These are phyloP conservation scores for Lactarius akahatsu DNA, from an alignment of 768 basidiomycete species.

Conservation along the genomic window DNA sequence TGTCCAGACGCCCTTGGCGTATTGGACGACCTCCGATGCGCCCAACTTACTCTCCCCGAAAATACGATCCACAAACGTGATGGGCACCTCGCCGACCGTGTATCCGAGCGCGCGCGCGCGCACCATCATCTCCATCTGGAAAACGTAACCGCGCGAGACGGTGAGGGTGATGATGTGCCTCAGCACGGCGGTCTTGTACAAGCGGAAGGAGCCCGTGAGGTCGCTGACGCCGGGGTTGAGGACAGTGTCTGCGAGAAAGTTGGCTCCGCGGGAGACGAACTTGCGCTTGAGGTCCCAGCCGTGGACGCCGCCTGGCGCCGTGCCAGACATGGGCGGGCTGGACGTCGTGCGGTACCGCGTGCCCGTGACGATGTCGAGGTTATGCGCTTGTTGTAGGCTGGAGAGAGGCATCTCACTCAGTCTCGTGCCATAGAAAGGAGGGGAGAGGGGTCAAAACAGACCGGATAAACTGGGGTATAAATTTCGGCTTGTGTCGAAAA, in stretches of 20 bases:
- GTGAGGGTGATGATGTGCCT: slow-evolving; percentile 82
- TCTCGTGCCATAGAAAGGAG: neutral
- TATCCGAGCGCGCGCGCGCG: slow-evolving; percentile 82
- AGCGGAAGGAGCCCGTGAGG: slow-evolving; percentile 84
- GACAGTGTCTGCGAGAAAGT: slow-evolving; percentile 85
- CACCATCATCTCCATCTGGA: slow-evolving; percentile 99
- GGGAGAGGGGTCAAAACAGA: slow-evolving; percentile 33
- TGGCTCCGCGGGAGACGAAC: slow-evolving; percentile 83
- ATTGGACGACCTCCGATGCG: slow-evolving; percentile 83
- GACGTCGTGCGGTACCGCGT: slow-evolving; percentile 76
- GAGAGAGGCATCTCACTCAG: slow-evolving; percentile 13
- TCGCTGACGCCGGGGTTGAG: slow-evolving; percentile 86
- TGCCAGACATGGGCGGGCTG: slow-evolving; percentile 53
- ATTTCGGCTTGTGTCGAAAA: slow-evolving; percentile 71
- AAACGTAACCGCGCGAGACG: slow-evolving; percentile 88
- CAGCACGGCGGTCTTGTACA: slow-evolving; percentile 76
- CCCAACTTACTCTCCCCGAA: slow-evolving; percentile 93
- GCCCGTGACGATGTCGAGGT: slow-evolving; percentile 91
- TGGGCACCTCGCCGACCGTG: slow-evolving; percentile 86
- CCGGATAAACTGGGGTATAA: slow-evolving; percentile 91
- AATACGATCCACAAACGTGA: slow-evolving; percentile 92
- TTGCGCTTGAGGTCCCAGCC: slow-evolving; percentile 94
- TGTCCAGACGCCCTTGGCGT: slow-evolving; percentile 80
- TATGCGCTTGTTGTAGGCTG: slow-evolving; percentile 80
- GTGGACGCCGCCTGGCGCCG: slow-evolving; percentile 80